Base-by-base conservation (phyloP, 441 rosid genomes). In the Capsella rubella region DNA sequence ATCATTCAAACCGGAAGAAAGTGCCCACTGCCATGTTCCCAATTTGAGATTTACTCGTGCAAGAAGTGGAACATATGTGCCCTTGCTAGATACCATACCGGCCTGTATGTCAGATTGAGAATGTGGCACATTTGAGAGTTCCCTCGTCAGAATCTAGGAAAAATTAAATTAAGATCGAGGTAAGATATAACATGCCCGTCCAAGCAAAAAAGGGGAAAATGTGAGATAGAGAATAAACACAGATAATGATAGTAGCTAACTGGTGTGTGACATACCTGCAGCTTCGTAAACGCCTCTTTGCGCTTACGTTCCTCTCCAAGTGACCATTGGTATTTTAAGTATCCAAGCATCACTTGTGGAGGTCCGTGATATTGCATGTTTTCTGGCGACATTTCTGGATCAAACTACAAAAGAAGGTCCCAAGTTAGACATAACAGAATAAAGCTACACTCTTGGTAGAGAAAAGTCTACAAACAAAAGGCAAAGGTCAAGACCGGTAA, bases 251-350 rank as follows among this genome's bases (percentile, higher is more conserved):
- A 32, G 63, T 68, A 63, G 75, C 64, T 67, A 39, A 16, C 0
- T 31, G 34, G 49, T 68, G 68, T 60, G 63, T 68, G 58, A 34
- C 71, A 74, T 79, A 94, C 99, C 94, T 92, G 95, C 76, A 94
- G 86, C 83, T 88, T 80, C 79, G 88, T 52, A 89, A 92, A 94
- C 61, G 99, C 95, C 80, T 92, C 99, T 86, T 90, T 94, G 69
- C 97, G 89, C 88, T 94, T 94, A 67, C 76, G 87, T 79, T 96
- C 99, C 71, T 96, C 99, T 49, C 99, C 99, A 69, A 96, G 97
- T 53, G 99, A 94, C 99, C 99, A 96, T 66, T 94, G 99, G 73
- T 90, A 96, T 75, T 92, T 89, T 76, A 96, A 84, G 86, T 96
- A 96, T 69, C 91, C 97, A 65, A 90, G 87, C 90, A 94, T 90